A percentile compares a stretch with the other conserved stretches of the same genome.
These are phyloP conservation scores for Plantago major DNA, from an alignment of 257 asterid genomes.

Conservation along the genomic window DNA sequence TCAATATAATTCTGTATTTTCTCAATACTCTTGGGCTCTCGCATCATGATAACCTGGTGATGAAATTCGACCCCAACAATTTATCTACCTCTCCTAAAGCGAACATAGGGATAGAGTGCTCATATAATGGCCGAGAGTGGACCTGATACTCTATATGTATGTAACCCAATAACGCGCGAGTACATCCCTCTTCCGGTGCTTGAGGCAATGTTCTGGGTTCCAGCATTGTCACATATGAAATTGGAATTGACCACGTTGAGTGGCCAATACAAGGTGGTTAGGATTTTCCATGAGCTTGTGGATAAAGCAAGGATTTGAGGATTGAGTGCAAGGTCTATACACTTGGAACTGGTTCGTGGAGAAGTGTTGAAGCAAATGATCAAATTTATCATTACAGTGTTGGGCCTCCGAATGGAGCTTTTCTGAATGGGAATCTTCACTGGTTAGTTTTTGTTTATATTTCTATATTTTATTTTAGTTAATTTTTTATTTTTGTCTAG, in stretches of 20 bases:
- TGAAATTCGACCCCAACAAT: constrained; percentile 12
- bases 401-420: constrained; percentile 5
- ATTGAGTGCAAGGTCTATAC: constrained; percentile 23
- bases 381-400: background rate
- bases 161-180: constrained; percentile 29
- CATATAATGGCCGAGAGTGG: too few relatives aligned
- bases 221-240: constrained; percentile 1
- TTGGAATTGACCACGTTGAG: background rate
- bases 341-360: constrained; percentile 25
- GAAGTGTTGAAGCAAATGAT: constrained; percentile 2
- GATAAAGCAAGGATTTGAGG: background rate
- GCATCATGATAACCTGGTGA: constrained; percentile 11
- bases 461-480: too few relatives aligned
- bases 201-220: background rate
- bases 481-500: too few relatives aligned
- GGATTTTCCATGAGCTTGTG: constrained; percentile 15
- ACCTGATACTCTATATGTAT: constrained; percentile 8
- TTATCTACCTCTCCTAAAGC: too few relatives aligned
- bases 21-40: too few relatives aligned
- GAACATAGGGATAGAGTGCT: too few relatives aligned
- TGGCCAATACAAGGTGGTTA: constrained; percentile 8
- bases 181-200: constrained; percentile 18
- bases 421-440: constrained; percentile 22
- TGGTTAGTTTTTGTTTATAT: constrained; percentile 14
- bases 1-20: too few relatives aligned